Evolutionary conservation across 108 stramenopile genomes (phyloP).

Genomic region (Fragilariopsis cylindrus): DNA sequence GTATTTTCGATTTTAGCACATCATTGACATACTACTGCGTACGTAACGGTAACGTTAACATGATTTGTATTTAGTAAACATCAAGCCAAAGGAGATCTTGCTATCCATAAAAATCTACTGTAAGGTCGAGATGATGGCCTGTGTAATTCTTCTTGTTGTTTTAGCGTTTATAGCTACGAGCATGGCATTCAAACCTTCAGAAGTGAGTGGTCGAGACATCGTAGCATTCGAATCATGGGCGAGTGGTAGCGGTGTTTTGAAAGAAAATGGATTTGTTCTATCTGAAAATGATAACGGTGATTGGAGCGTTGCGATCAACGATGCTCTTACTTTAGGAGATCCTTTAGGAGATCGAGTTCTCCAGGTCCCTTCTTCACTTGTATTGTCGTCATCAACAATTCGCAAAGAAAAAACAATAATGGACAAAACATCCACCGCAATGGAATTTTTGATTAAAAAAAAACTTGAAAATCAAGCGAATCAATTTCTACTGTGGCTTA

Average conservation of each 20-base stretch:
- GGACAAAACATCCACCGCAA: conserved; percentile 14
- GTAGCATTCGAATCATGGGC: conserved; percentile 16
- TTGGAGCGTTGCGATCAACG: conserved; percentile 11
- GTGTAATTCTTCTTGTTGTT: background rate
- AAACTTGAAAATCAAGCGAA: conserved; percentile 7
- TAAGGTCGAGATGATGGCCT: no score
- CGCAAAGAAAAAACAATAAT: conserved; percentile 14
- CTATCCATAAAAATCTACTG: no score
- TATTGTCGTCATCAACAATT: conserved; percentile 26
- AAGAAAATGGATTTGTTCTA: background rate
- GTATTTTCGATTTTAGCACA: no score
- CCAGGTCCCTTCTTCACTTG: conserved; percentile 27
- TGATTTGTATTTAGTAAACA: no score
- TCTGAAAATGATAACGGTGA: conserved; percentile 1
- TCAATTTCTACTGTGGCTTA: conserved; percentile 55
- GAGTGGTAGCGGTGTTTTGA: background rate
- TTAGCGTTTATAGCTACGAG: background rate
- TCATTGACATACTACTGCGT: no score
- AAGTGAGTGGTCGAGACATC: conserved; percentile 1
- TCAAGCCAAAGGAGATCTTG: no score
- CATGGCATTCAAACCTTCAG: conserved; percentile 3
- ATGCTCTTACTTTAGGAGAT: conserved; percentile 6
- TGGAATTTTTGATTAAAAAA: conserved; percentile 6
- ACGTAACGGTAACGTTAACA: no score
- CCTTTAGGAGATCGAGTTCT: conserved; percentile 18